These are phyloP conservation scores for Lactifluus subvellereus DNA, from an alignment of 768 basidiomycete species.

Conservation along the genomic window DNA sequence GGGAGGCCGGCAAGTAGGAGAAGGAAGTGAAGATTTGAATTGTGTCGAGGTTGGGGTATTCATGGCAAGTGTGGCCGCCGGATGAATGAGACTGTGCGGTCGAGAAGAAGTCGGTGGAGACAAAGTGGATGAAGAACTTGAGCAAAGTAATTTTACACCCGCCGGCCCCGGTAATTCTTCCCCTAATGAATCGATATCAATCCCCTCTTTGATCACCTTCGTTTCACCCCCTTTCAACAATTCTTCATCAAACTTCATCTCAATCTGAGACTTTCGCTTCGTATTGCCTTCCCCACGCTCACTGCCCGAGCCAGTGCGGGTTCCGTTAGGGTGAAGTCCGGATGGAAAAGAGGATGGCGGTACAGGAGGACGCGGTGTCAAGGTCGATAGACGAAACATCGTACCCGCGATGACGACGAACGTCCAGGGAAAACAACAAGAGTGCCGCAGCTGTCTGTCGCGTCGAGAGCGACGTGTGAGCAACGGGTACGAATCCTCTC, in stretches of 20 bases:
- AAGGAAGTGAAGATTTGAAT: slow-evolving; percentile 30
- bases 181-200: slow-evolving; percentile 65
- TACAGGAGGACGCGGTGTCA: slow-evolving; percentile 39
- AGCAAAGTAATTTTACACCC: slow-evolving; percentile 22
- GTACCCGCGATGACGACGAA: slow-evolving; percentile 46
- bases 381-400: slow-evolving; percentile 42
- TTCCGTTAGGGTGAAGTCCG: slow-evolving; percentile 52
- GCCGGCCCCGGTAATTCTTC: slow-evolving; percentile 34
- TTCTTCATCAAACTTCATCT: slow-evolving; percentile 76
- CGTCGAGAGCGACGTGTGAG: neutral
- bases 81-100: slow-evolving; percentile 37
- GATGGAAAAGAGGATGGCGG: slow-evolving; percentile 44
- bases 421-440: neutral
- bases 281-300: slow-evolving; percentile 31
- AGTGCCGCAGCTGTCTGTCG: neutral
- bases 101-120: slow-evolving; percentile 28
- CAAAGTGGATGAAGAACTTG: slow-evolving; percentile 25
- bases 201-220: slow-evolving; percentile 60
- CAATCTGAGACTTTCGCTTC: slow-evolving; percentile 63
- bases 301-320: slow-evolving; percentile 40
- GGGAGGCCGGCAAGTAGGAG: slow-evolving; percentile 27
- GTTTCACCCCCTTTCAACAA: slow-evolving; percentile 59
- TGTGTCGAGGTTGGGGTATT: slow-evolving; percentile 67
- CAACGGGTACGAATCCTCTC: neutral
- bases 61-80: slow-evolving; percentile 50